Conservation (phyloP, 2,329 filamentous ascomycete species). For the Penicillium vulpinum region DNA sequence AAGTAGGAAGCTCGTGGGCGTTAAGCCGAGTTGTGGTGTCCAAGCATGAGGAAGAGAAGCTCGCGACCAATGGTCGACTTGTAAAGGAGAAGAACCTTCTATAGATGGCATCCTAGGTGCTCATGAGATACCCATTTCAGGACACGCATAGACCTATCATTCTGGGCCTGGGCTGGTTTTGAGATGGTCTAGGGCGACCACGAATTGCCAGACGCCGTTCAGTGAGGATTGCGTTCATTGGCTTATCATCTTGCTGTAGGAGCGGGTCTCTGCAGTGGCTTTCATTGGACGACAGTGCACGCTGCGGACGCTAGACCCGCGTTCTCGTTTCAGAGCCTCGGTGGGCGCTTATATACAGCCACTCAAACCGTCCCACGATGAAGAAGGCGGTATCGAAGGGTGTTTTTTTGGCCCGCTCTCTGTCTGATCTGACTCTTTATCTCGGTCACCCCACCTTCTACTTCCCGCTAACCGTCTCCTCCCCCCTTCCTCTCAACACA, state of each 20-base stretch:
- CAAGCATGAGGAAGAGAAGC: neutral
- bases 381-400: no score
- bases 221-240: constrained; percentile 4
- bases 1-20: no score
- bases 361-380: no score
- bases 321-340: no score
- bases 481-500: neutral
- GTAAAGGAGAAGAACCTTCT: constrained; percentile 5
- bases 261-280: constrained; percentile 5
- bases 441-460: neutral
- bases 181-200: neutral
- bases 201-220: neutral
- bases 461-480: neutral
- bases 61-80: neutral
- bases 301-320: neutral
- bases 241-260: constrained; percentile 4
- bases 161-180: neutral
- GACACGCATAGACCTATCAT: neutral
- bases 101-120: constrained; percentile 3
- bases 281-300: neutral
- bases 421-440: neutral
- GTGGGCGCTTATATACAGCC: no score
- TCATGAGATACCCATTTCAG: constrained; percentile 6
- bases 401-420: no score
- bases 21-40: neutral